Evolutionary conservation across 2,329 filamentous ascomycete genomes (phyloP).

Genomic region (Aspergillus texensis): DNA sequence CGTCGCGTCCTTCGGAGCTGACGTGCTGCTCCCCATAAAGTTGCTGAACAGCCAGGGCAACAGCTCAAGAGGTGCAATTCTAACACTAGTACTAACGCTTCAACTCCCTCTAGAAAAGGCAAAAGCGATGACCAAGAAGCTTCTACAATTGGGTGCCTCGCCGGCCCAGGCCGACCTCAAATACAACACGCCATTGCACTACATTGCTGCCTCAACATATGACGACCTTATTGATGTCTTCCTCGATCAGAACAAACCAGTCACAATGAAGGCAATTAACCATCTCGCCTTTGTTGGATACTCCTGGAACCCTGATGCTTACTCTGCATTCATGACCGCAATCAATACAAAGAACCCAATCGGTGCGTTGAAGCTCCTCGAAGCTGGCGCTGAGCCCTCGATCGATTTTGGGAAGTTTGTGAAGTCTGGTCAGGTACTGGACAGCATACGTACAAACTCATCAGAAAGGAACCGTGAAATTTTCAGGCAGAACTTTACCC

Average conservation of each 20-base stretch:
- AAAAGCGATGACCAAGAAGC: slow-evolving; percentile 63
- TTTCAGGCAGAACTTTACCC: slow-evolving; percentile 56
- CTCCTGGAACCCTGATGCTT: slow-evolving; percentile 38
- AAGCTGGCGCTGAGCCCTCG: slow-evolving; percentile 61
- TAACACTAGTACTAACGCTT: slow-evolving; percentile 71
- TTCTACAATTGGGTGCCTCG: slow-evolving; percentile 72
- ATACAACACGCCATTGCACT: slow-evolving; percentile 67
- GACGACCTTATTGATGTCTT: slow-evolving; percentile 47
- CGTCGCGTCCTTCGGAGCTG: slow-evolving; percentile 73
- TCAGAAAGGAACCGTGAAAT: slow-evolving; percentile 53
- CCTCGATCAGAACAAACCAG: slow-evolving; percentile 60
- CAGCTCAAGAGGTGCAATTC: slow-evolving; percentile 61
- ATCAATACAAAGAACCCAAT: slow-evolving; percentile 56
- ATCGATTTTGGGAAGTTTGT: slow-evolving; percentile 60
- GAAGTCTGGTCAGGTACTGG: slow-evolving; percentile 21
- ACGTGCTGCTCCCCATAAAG: slow-evolving; percentile 75
- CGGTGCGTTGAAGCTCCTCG: slow-evolving; percentile 63
- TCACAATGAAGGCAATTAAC: slow-evolving; percentile 66
- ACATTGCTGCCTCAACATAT: slow-evolving; percentile 59
- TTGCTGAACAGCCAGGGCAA: slow-evolving; percentile 50
- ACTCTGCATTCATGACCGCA: slow-evolving; percentile 62
- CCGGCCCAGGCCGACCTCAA: slow-evolving; percentile 71
- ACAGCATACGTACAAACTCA: slow-evolving; percentile 31
- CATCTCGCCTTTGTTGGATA: slow-evolving; percentile 55
- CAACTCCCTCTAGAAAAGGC: slow-evolving; percentile 65